These are phyloP conservation scores for Pulveroboletus sp. DNA, from an alignment of 1,284 basidiomycete species.

Conservation along the genomic window DNA sequence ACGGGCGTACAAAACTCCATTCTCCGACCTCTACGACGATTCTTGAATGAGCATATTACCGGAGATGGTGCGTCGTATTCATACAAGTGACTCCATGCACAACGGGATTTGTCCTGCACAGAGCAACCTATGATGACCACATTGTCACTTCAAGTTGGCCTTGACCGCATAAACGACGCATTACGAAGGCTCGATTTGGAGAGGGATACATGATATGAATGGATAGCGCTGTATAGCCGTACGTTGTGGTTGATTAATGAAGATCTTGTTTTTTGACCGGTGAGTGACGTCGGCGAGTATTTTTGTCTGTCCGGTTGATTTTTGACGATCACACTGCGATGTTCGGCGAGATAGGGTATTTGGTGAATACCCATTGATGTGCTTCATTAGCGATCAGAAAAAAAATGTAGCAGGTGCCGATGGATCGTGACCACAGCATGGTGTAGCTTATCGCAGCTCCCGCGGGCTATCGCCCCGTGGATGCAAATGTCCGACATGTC, in stretches of 20 bases:
- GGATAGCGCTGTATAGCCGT: too few relatives aligned
- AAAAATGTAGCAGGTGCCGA: not conserved
- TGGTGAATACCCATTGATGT: not conserved
- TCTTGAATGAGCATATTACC: slow-evolving; percentile 21
- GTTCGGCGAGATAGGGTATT: not conserved
- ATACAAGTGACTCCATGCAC: not conserved
- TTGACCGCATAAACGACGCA: slow-evolving; percentile 33
- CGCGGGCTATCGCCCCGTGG: not conserved
- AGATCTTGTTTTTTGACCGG: slow-evolving; percentile 2
- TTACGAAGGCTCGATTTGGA: slow-evolving; percentile 18
- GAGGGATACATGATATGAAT: not conserved
- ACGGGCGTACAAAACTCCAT: slow-evolving; percentile 25
- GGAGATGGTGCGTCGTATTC: slow-evolving; percentile 24
- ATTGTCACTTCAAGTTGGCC: slow-evolving; percentile 25
- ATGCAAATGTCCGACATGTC: not conserved
- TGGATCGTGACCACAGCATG: not conserved
- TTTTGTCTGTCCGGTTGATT: not conserved
- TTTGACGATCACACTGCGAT: slow-evolving; percentile 13
- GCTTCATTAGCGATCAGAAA: not conserved
- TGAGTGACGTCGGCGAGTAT: not conserved
- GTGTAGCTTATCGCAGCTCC: not conserved
- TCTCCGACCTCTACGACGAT: slow-evolving; percentile 26
- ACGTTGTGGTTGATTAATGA: slow-evolving; percentile 20
- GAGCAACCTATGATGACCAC: slow-evolving; percentile 30
- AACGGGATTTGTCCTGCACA: slow-evolving; percentile 10